phyloP scores from a whole-genome alignment of 225 moss, liverwort and hornwort species.

The Bryum argenteum region DNA sequence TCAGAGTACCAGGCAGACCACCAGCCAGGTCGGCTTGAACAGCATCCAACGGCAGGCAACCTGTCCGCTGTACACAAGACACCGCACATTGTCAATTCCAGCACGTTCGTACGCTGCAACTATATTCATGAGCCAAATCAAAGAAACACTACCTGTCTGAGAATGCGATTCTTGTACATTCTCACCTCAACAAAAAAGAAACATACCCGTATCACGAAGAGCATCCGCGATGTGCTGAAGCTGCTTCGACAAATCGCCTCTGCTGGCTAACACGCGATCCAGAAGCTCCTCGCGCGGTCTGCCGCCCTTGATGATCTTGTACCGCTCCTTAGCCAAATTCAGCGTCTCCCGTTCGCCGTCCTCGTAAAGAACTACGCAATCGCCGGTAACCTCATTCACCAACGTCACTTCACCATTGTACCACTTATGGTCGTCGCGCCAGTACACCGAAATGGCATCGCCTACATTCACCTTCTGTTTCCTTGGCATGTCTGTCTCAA shows the following conservation, averaged over 20 bases:
- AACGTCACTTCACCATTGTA: constrained; percentile 43
- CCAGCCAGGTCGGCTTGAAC: constrained; percentile 44
- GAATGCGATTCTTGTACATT: neutral
- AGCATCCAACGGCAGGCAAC: constrained; percentile 39
- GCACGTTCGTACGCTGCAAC: neutral
- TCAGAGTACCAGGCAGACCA: constrained; percentile 42
- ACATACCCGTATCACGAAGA: constrained; percentile 41
- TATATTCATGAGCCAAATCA: neutral
- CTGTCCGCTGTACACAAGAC: constrained; percentile 40
- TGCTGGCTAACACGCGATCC: constrained; percentile 30
- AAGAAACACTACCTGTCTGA: neutral
- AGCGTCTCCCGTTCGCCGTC: constrained; percentile 46
- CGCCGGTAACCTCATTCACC: constrained; percentile 9
- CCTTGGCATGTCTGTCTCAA: constrained; percentile 33
- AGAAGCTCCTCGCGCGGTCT: constrained; percentile 18
- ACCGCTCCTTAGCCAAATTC: constrained; percentile 35
- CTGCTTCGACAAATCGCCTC: constrained; percentile 37
- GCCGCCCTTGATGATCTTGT: constrained; percentile 24
- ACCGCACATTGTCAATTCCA: constrained; percentile 25
- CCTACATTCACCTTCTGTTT: constrained; percentile 37
- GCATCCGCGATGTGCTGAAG: constrained; percentile 30
- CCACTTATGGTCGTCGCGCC: constrained; percentile 34
- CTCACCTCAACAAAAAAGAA: neutral
- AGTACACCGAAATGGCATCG: constrained; percentile 39
- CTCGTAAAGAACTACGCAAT: constrained; percentile 35